phyloP scores from a whole-genome alignment of 2,329 filamentous ascomycete species.

The Tolypocladium sp. region DNA sequence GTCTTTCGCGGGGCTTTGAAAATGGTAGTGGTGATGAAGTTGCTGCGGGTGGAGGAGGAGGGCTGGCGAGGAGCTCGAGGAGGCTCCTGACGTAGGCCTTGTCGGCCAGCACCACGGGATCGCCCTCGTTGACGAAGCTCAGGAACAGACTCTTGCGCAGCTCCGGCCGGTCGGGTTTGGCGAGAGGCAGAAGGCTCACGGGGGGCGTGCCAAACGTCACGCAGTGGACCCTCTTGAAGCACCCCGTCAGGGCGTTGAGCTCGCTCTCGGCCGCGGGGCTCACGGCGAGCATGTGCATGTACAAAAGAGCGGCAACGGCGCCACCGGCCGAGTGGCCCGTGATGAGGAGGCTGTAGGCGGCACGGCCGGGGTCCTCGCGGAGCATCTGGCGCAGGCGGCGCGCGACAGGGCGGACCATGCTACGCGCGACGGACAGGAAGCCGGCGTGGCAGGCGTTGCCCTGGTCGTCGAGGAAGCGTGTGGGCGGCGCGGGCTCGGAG shows the following conservation, averaged over 20 bases:
- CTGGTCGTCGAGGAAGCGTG: constrained; percentile 65
- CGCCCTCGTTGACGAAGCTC: constrained; percentile 77
- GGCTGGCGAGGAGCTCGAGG: constrained; percentile 55
- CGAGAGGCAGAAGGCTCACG: constrained; percentile 60
- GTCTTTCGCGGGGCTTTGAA: neutral
- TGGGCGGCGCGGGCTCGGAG: constrained; percentile 54
- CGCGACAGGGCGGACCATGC: constrained; percentile 68
- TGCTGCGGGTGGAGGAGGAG: constrained; percentile 37
- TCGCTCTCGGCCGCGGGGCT: constrained; percentile 50
- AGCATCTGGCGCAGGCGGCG: constrained; percentile 59
- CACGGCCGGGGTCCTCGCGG: constrained; percentile 59
- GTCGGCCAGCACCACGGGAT: constrained; percentile 70
- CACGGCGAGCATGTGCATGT: constrained; percentile 67
- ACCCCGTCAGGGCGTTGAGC: constrained; percentile 57
- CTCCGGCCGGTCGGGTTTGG: constrained; percentile 41
- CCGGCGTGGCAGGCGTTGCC: constrained; percentile 74
- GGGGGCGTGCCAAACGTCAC: constrained; percentile 80
- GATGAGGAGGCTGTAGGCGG: constrained; percentile 63
- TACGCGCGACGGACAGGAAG: constrained; percentile 65
- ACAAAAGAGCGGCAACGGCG: constrained; percentile 71
- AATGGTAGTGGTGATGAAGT: neutral
- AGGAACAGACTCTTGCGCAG: constrained; percentile 64
- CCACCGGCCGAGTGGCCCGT: constrained; percentile 84
- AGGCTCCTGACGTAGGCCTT: constrained; percentile 66
- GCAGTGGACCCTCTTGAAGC: constrained; percentile 75